Evolutionary conservation across 2,329 filamentous ascomycete genomes (phyloP).

Genomic region (Alternaria triticimaculans): DNA sequence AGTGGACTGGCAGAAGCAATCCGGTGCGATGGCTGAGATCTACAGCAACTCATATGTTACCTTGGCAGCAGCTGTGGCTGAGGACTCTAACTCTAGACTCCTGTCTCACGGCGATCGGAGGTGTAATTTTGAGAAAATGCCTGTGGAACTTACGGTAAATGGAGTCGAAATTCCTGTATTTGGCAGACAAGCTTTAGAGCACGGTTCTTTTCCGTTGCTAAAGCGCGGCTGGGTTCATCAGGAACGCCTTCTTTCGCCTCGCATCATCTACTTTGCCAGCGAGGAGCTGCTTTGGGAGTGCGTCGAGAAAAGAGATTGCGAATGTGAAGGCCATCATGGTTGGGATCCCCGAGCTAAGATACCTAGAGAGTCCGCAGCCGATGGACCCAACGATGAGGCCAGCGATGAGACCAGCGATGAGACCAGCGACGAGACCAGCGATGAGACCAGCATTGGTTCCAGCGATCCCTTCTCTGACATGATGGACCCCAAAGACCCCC

Average conservation of each 20-base stretch:
- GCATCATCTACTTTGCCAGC: neutral
- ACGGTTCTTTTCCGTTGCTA: neutral
- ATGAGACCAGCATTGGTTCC: neutral
- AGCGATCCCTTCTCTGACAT: neutral
- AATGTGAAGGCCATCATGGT: neutral
- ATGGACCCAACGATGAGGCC: too few relatives aligned
- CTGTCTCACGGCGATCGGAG: neutral
- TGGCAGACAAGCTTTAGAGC: neutral
- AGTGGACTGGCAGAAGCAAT: constrained; percentile 10
- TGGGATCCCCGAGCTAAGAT: too few relatives aligned
- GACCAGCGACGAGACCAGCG: too few relatives aligned
- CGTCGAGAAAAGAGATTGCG: neutral
- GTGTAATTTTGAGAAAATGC: neutral
- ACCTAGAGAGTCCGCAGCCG: too few relatives aligned
- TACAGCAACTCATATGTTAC: constrained; percentile 1
- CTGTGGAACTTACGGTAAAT: neutral
- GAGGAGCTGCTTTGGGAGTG: neutral
- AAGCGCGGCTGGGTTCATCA: neutral
- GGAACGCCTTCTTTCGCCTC: neutral
- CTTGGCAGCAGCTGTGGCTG: neutral
- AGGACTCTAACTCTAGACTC: neutral
- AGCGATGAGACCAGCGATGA: too few relatives aligned
- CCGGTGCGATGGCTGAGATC: constrained; percentile 6
- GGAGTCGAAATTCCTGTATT: neutral
- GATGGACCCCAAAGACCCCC: neutral